Evolutionary conservation across 2,329 filamentous ascomycete genomes (phyloP), one percentile per base, ranked within the genome.

Genomic region (Trichoderma sp.): DNA sequence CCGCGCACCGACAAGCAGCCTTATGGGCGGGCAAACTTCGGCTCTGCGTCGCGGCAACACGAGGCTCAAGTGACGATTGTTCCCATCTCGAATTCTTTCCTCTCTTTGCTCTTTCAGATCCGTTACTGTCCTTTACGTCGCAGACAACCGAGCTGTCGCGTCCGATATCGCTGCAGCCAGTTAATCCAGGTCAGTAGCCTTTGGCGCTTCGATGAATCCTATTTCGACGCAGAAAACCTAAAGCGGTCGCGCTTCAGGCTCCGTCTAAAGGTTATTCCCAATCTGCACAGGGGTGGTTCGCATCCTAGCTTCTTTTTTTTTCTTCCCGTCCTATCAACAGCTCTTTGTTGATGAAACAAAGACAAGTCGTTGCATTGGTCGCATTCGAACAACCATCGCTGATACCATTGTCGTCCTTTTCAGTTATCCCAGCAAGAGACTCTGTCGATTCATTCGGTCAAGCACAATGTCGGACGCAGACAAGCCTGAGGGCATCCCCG

Each of bases 391-490:
- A 53, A 23, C 11, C n/a, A 36, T 43, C 17, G 32, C 59, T 65
- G 15, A 64, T 55, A 50, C 11, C 17, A 28, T 36, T 43, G 13
- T 47, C 39, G 2, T 8, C 28, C 15, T 34, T 62, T 43, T 50
- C 57, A 66, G 67, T 68, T 34, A 65, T 69, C 65, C 59, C 43
- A 69, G 50, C 59, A 72, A 72, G 65, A 72, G 28, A 67, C 58
- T 68, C 62, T 69, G 65, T 72, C 71, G 71, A 66, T 72, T 72
- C 55, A 71, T 72, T 63, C 63, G 71, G 71, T 62, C 61, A 70
- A 67, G 71, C 71, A 72, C 71, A 69, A 81, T 81, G 80, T 80
- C 80, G 59, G 79, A 81, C 73, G 74, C 76, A 34, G 77, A 75
- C 59, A 80, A 79, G 55, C 77, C 76, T 65, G 80, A 81, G 64